These are phyloP conservation scores for Pythium phragmitis DNA, from an alignment of 352 stramenopile genomes.

Conservation along the genomic window DNA sequence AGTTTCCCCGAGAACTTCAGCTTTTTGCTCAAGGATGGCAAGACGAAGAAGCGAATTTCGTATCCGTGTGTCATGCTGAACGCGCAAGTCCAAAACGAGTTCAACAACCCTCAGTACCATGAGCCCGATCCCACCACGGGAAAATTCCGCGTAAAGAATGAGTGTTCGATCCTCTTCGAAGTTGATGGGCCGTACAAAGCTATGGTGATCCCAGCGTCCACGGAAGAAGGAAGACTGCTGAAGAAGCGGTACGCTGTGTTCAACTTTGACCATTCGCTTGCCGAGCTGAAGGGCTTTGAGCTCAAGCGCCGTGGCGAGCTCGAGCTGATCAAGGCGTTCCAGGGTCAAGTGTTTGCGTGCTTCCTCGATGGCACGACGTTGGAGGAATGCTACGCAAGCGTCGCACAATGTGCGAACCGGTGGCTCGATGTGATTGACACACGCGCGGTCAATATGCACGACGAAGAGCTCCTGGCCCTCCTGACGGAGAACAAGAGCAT, in stretches of 20 bases:
- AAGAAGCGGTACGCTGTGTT: conserved; percentile 97
- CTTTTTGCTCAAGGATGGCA: conserved; percentile 78
- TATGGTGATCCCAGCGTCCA: conserved; percentile 98
- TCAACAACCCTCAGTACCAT: conserved; percentile 98
- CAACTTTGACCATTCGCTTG: conserved; percentile 79
- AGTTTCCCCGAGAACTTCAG: conserved; percentile 98
- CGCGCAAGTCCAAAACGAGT: conserved; percentile 97
- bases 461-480: conserved; percentile 96
- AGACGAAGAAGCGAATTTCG: conserved; percentile 87
- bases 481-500: conserved; percentile 99
- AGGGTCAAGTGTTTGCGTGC: conserved; percentile 97
- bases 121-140: conserved; percentile 55
- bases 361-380: conserved; percentile 95
- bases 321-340: conserved; percentile 99
- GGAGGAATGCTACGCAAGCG: conserved; percentile 95
- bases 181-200: conserved; percentile 98
- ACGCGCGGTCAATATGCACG: conserved; percentile 92
- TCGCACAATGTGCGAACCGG: conserved; percentile 96
- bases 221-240: conserved; percentile 97
- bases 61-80: conserved; percentile 99
- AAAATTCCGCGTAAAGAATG: conserved; percentile 91
- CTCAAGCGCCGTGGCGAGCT: conserved; percentile 98
- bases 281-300: conserved; percentile 94
- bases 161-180: conserved; percentile 99
- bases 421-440: conserved; percentile 99